Conservation (phyloP, 2,329 filamentous ascomycete species). For the Penicillium verrucosum region DNA sequence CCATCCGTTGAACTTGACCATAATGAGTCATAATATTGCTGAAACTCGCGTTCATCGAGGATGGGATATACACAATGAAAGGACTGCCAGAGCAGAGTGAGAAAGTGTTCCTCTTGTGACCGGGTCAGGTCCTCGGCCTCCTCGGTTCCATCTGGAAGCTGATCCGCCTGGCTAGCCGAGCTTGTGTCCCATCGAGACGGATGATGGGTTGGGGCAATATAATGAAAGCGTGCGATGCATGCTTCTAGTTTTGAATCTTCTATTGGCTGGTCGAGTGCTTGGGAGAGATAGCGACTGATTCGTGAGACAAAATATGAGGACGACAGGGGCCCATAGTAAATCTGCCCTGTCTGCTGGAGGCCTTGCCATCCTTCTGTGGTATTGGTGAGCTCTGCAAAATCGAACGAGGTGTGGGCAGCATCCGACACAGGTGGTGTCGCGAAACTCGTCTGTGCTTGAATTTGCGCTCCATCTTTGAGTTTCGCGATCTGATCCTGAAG, state of each 20-base stretch:
- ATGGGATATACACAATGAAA: constrained; percentile 42
- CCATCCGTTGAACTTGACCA: background rate
- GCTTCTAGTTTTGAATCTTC: background rate
- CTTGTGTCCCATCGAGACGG: background rate
- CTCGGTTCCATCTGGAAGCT: background rate
- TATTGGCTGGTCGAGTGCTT: background rate
- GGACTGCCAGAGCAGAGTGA: constrained; percentile 49
- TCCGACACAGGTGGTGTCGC: background rate
- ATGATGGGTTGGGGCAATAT: background rate
- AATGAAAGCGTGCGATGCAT: background rate
- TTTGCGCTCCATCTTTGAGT: background rate
- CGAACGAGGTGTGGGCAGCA: background rate
- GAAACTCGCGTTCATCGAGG: background rate
- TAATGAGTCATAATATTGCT: background rate
- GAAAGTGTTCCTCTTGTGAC: constrained; percentile 48
- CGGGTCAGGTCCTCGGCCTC: constrained; percentile 35
- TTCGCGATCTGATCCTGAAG: background rate
- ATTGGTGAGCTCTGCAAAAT: background rate
- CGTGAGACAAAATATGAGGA: background rate
- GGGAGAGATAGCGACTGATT: background rate
- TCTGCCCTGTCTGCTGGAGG: background rate
- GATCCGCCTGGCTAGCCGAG: background rate
- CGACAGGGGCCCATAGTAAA: background rate
- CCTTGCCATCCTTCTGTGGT: background rate
- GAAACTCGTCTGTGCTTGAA: background rate